These are phyloP conservation scores for Pouteria glomerata DNA, from an alignment of 148 eudicot genomes.

Conservation along the genomic window DNA sequence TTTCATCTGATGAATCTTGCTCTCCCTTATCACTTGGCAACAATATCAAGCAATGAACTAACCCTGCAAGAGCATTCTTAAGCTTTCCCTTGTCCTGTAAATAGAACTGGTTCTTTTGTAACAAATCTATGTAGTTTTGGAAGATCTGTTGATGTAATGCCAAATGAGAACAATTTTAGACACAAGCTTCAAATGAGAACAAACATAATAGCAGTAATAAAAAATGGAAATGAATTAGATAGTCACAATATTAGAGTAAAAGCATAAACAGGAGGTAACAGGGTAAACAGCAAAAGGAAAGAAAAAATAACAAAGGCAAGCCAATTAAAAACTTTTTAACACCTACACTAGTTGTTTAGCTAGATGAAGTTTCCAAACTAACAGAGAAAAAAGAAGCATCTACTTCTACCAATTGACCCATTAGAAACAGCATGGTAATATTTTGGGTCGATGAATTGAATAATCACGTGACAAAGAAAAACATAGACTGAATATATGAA, in stretches of 20 bases:
- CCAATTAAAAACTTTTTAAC: neutral
- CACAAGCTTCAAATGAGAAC: neutral
- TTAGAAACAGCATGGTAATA: neutral
- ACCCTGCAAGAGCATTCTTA: conserved; percentile 58
- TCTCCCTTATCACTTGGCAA: conserved; percentile 49
- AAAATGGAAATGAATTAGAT: neutral
- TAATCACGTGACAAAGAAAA: neutral
- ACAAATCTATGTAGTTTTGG: conserved; percentile 64
- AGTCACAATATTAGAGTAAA: neutral
- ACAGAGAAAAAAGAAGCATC: neutral
- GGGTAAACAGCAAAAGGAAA: neutral
- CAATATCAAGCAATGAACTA: conserved; percentile 69
- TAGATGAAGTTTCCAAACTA: neutral
- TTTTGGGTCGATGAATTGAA: neutral
- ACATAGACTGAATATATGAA: too few relatives aligned
- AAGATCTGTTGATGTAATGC: conserved; percentile 38
- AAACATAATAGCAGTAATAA: neutral
- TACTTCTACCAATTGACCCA: conserved; percentile 3
- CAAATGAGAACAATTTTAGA: neutral
- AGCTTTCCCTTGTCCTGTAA: conserved; percentile 75
- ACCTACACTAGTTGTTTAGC: neutral
- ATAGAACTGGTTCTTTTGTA: conserved; percentile 69
- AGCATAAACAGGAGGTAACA: neutral
- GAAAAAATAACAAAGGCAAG: neutral
- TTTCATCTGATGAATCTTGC: conserved; percentile 22